Evolutionary conservation across 1,139 yeast genomes (phyloP).

Genomic region (Zygosaccharomyces sapae): DNA sequence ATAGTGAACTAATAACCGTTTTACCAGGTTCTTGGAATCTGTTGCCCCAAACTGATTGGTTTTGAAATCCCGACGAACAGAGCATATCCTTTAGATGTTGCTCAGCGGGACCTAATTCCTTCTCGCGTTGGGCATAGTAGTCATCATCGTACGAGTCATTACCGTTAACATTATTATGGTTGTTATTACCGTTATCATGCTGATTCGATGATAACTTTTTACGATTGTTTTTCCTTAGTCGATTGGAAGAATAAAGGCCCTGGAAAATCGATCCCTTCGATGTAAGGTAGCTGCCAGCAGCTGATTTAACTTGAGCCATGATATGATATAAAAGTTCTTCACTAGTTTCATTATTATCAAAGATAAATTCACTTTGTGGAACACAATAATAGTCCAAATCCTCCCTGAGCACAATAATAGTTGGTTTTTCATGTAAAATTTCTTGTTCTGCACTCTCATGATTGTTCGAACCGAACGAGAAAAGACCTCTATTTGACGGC

Average conservation of each 20-base stretch:
- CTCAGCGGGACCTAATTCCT: slow-evolving; percentile 82
- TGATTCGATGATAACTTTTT: slow-evolving; percentile 30
- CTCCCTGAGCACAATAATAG: slow-evolving; percentile 87
- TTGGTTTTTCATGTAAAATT: slow-evolving; percentile 74
- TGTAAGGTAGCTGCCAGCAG: slow-evolving; percentile 63
- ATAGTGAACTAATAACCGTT: slow-evolving; percentile 80
- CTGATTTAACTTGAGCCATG: slow-evolving; percentile 62
- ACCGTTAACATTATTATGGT: neutral
- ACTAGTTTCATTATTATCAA: slow-evolving; percentile 33
- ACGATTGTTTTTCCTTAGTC: slow-evolving; percentile 21
- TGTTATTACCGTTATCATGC: neutral
- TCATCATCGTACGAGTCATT: neutral
- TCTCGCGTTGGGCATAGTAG: slow-evolving; percentile 30
- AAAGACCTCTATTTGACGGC: slow-evolving; percentile 41
- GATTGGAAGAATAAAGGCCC: slow-evolving; percentile 49
- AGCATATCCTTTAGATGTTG: slow-evolving; percentile 93
- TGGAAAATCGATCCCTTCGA: slow-evolving; percentile 62
- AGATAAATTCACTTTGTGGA: slow-evolving; percentile 45
- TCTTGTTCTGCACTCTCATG: slow-evolving; percentile 42
- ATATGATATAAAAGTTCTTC: slow-evolving; percentile 33
- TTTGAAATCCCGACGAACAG: slow-evolving; percentile 78
- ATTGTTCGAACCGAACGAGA: slow-evolving; percentile 31
- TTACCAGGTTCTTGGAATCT: slow-evolving; percentile 80
- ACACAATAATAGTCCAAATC: slow-evolving; percentile 91
- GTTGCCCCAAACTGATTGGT: slow-evolving; percentile 78